Evolutionary conservation across 768 basidiomycete genomes (phyloP).

Genomic region (Rhodotorula babjevae): DNA sequence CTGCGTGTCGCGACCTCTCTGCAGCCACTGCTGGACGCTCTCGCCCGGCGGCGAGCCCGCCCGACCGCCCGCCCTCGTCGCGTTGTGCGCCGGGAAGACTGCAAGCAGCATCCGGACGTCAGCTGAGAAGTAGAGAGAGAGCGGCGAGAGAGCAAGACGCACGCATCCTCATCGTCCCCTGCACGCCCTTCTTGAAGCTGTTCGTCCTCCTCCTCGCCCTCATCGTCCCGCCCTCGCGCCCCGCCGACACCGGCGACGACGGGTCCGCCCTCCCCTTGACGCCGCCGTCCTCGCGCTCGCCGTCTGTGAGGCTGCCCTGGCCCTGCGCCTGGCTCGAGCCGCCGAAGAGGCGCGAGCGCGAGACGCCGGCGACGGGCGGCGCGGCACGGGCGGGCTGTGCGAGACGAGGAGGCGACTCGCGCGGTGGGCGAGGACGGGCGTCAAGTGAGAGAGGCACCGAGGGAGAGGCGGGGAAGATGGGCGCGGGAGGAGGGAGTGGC

Average conservation of each 20-base stretch:
- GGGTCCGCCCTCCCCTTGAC: neutral
- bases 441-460: neutral
- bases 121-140: neutral
- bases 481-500: neutral
- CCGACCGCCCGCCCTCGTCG: neutral
- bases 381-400: neutral
- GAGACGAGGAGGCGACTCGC: neutral
- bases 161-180: conserved; percentile 28
- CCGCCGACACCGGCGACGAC: too few relatives aligned
- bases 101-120: neutral
- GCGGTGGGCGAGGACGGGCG: neutral
- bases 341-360: neutral
- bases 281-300: neutral
- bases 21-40: neutral
- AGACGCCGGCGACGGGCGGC: conserved; percentile 7
- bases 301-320: neutral
- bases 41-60: neutral
- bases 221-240: neutral
- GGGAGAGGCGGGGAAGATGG: neutral
- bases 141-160: neutral
- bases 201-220: conserved; percentile 10
- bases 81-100: conserved; percentile 9
- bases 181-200: conserved; percentile 20
- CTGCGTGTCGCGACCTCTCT: too few relatives aligned
- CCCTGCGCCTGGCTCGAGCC: too few relatives aligned